Base-by-base conservation (phyloP, 352 stramenopile species). In the Phytopythium montanum region DNA sequence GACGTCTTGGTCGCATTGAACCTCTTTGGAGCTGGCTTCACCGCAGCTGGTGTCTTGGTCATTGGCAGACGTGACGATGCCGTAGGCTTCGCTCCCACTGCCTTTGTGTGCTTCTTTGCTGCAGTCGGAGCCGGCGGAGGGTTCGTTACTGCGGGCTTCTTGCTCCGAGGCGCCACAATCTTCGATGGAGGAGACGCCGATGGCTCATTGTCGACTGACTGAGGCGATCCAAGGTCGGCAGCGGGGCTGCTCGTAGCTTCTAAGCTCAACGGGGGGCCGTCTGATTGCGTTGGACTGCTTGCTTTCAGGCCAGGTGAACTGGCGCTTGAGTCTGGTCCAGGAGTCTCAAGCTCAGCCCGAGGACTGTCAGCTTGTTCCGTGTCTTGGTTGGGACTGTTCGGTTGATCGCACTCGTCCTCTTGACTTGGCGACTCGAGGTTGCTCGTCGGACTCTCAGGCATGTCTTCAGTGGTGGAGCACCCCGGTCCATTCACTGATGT, bases 41-140 rank as follows among this genome's bases (percentile, higher is more conserved):
- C 21, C n/a, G 2, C 33, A 2, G 51, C 14, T 44, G 33, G 0
- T 16, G 12, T 2, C 31, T 56, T 56, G 33, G 9, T 45, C 21
- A 14, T 23, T 25, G 51, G 33, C 18, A 56, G 9, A 33, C 51
- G 51, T 9, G 51, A 46, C 5, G 3, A 31, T 5, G 51, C 6
- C 5, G 51, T 13, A 9, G 31, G 28, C 1, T 10, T 8, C n/a
- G 9, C 13, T 10, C 23, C 7, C 21, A 23, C 28, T 12, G 51
- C 0, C 21, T 46, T 56, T 21, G 29, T 16, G 5, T 12, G 5
- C 23, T 56, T 56, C 33, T 56, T 56, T 8, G 29, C 25, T 13
- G 16, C 51, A 28, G 25, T 44, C 29, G 51, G 51, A 4, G 51
- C 51, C 5, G 51, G 51, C 1, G 51, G 51, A 33, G 51, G 51